These are phyloP conservation scores for Triticum timopheevii DNA, from an alignment of 176 grass and related monocot genomes.

Conservation along the genomic window DNA sequence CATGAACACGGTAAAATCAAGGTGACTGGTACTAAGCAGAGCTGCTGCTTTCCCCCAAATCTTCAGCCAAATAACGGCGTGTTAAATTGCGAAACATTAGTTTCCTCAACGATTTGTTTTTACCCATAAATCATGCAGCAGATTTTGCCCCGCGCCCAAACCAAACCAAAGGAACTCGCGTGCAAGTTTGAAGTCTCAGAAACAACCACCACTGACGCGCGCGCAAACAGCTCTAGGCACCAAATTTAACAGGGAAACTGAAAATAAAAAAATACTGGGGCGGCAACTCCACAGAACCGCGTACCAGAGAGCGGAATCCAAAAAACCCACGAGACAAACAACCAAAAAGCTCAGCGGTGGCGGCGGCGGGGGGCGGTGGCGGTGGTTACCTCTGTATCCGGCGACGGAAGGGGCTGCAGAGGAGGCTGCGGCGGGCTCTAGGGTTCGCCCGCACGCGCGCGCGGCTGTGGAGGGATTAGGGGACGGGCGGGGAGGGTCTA, in stretches of 20 bases:
- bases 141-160: neutral
- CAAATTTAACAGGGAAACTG: neutral
- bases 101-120: neutral
- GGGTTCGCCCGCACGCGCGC: neutral
- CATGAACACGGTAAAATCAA: neutral
- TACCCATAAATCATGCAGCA: neutral
- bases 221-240: neutral
- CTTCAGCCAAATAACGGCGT: neutral
- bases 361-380: neutral
- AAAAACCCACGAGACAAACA: neutral
- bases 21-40: neutral
- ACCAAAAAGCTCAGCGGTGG: neutral
- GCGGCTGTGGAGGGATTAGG: neutral
- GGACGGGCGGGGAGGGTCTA: neutral
- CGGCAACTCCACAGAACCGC: neutral
- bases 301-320: neutral
- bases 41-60: neutral
- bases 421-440: neutral
- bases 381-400: conserved; percentile 19
- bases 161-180: neutral
- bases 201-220: neutral
- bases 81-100: neutral
- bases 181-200: neutral
- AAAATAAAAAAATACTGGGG: neutral
- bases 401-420: conserved; percentile 6